Percentiles rank a stretch among this genome's conserved stretches.
phyloP scores from a whole-genome alignment of 805 yeast species.

The Sugiyamaella valdiviana region DNA sequence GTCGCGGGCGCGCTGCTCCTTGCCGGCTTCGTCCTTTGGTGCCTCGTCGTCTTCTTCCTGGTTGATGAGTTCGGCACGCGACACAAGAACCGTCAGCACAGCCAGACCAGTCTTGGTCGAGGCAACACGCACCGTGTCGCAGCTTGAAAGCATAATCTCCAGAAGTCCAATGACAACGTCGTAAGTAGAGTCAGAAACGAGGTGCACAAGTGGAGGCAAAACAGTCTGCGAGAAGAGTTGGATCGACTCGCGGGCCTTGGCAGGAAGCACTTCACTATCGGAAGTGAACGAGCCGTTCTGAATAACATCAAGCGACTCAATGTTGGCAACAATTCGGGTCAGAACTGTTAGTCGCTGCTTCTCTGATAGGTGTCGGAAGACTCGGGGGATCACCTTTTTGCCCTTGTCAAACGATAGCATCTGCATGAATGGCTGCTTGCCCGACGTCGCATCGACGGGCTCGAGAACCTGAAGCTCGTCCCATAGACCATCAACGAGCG shows the following conservation, averaged over 20 bases:
- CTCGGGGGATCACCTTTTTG: conserved; percentile 79
- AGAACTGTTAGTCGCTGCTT: conserved; percentile 73
- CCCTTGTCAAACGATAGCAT: conserved; percentile 81
- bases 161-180: conserved; percentile 72
- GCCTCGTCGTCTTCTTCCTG: conserved; percentile 59
- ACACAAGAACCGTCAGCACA: conserved; percentile 78
- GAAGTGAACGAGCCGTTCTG: conserved; percentile 65
- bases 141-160: conserved; percentile 61
- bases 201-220: conserved; percentile 75
- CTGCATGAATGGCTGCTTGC: conserved; percentile 75
- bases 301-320: conserved; percentile 73
- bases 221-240: conserved; percentile 76
- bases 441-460: conserved; percentile 41
- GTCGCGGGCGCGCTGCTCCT: conserved; percentile 28
- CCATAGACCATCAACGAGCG: conserved; percentile 50
- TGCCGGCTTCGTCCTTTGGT: conserved; percentile 35
- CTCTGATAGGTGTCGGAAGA: conserved; percentile 71
- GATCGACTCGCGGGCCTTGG: conserved; percentile 49
- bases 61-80: conserved; percentile 85
- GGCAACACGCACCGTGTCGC: conserved; percentile 50
- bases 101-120: conserved; percentile 77
- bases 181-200: conserved; percentile 74
- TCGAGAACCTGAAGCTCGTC: conserved; percentile 69
- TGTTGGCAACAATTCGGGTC: conserved; percentile 70
- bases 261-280: conserved; percentile 26